These are phyloP conservation scores for Diversispora epigaea DNA, from an alignment of 192 early-diverging fungal species.

Conservation along the genomic window DNA sequence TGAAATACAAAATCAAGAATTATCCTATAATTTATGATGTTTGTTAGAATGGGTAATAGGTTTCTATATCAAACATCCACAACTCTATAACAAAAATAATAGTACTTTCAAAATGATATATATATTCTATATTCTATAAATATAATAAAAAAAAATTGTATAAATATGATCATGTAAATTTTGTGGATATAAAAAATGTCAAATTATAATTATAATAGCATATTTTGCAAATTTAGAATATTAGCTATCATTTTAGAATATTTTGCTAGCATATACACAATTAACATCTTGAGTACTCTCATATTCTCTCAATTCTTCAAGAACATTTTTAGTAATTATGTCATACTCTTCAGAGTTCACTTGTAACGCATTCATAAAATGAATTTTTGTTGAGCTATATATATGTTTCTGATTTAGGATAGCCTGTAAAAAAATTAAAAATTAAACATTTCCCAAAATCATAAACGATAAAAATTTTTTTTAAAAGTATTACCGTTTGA, in stretches of 20 bases:
- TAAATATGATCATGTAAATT: no score
- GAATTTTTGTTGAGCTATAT: background rate
- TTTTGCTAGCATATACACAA: constrained; percentile 1
- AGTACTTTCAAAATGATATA: no score
- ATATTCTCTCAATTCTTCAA: background rate
- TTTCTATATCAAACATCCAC: no score
- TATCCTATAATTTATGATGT: no score
- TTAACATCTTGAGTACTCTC: background rate
- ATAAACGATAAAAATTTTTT: background rate
- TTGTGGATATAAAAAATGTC: no score
- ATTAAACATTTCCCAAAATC: background rate
- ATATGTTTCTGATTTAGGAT: background rate
- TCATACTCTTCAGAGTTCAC: background rate
- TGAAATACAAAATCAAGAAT: no score
- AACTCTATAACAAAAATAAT: no score
- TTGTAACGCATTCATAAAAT: background rate
- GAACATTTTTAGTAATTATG: background rate
- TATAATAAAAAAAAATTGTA: no score
- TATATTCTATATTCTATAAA: no score
- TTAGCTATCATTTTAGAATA: background rate
- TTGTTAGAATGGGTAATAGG: no score
- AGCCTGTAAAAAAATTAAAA: background rate
- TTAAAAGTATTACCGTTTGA: background rate
- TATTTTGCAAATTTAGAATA: no score
- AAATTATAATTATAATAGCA: no score